Base-by-base conservation (phyloP, 805 yeast species). In the Peterozyma toletana region DNA sequence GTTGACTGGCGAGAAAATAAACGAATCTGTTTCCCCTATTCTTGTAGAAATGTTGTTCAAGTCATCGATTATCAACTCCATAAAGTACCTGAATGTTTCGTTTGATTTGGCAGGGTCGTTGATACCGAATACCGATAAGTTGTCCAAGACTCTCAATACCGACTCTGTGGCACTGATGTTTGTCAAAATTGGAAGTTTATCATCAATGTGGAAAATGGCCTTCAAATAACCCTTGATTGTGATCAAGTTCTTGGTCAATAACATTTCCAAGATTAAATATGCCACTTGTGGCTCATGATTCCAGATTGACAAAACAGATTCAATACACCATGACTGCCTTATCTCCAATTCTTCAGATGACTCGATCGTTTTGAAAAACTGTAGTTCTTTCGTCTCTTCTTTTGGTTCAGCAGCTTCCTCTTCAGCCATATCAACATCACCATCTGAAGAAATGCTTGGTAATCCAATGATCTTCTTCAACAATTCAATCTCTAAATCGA, bases 221-320 rank as follows among this genome's bases (percentile, higher is more conserved):
- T 67, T 57, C 33, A 78, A 57, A 35, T 77, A 56, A n/a, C 72
- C 59, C 16, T 51, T 50, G 2, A 72, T 57, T 5, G 63, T 50
- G 3, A 82, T 52, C 17, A 81, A 57, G 2, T 67, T 72, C 41
- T 66, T 66, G 21, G 67, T 64, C 43, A 69, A 66, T 47, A 83
- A 64, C 42, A 74, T 70, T 48, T 77, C 80, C 35, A 78, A 58
- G 10, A 83, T 74, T 46, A 82, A 63, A 44, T 68, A 76, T 1
- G 86, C 93, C 42, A 78, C 76, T 54, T 80, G 75, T 1, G 85
- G 82, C 46, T 80, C 78, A 38, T 68, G 65, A 45, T 71, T 70
- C 93, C 95, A 85, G 54, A 74, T 78, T 39, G 75, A 64, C 34
- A 85, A 54, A 2, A 83, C 77, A 1, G 82, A 72, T 21, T 71